Evolutionary conservation across 306 rosid species (phyloP).

Genomic region (Citrullus amarus): DNA sequence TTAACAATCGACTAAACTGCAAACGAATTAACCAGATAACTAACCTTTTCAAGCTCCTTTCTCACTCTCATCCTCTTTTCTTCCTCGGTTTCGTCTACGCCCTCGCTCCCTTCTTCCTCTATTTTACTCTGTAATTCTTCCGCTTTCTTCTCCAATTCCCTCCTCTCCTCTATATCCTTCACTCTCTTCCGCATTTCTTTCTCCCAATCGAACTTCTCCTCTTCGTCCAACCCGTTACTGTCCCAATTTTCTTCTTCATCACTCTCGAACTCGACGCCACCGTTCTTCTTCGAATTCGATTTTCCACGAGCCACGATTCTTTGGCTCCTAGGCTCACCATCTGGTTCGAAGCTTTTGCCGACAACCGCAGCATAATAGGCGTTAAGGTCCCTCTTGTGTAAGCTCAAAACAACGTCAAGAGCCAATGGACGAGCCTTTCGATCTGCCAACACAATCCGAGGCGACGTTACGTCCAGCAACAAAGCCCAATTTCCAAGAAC

Average conservation of each 20-base stretch:
- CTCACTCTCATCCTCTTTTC: conserved; percentile 83
- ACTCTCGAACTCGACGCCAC: conserved; percentile 61
- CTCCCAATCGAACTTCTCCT: conserved; percentile 52
- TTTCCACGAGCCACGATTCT: conserved; percentile 56
- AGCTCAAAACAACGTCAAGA: conserved; percentile 41
- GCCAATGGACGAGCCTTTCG: conserved; percentile 41
- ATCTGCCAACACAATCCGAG: conserved; percentile 31
- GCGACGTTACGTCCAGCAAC: conserved; percentile 45
- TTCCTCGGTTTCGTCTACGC: conserved; percentile 53
- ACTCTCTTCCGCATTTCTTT: conserved; percentile 57
- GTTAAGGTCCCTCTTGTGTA: conserved; percentile 42
- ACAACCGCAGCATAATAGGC: conserved; percentile 16
- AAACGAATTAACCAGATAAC: neutral
- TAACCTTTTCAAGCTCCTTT: conserved; percentile 86
- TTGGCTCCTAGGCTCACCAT: conserved; percentile 47
- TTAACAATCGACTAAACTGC: neutral
- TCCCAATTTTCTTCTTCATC: conserved; percentile 51
- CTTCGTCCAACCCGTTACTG: conserved; percentile 27
- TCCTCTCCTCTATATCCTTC: conserved; percentile 80
- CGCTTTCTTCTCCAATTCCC: conserved; percentile 75
- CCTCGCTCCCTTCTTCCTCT: conserved; percentile 31
- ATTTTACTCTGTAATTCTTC: conserved; percentile 64
- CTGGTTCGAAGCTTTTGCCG: conserved; percentile 42
- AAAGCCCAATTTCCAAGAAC: conserved; percentile 60
- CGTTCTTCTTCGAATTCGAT: conserved; percentile 51